These are phyloP conservation scores for Fusarium guadeloupense DNA, from an alignment of 2,329 filamentous ascomycete species.

Conservation along the genomic window DNA sequence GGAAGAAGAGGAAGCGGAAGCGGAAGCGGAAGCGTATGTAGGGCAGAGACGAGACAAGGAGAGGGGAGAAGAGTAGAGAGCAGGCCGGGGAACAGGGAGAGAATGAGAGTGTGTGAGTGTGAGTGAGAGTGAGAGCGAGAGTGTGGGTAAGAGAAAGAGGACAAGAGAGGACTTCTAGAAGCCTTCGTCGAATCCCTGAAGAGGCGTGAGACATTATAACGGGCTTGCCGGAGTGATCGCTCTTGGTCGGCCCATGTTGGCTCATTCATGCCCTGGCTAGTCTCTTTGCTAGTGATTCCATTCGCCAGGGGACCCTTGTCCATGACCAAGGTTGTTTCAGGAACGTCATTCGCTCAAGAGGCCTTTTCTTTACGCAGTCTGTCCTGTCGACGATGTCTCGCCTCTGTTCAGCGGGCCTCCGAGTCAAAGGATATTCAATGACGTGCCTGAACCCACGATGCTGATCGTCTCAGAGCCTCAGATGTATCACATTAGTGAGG, in stretches of 20 bases:
- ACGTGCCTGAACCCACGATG: conserved; percentile 18
- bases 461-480: conserved; percentile 7
- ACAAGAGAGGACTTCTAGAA: conserved; percentile 44
- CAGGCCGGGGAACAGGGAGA: conserved; percentile 11
- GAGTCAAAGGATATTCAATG: background rate
- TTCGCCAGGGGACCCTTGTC: conserved; percentile 33
- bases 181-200: conserved; percentile 43
- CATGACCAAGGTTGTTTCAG: conserved; percentile 41
- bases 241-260: conserved; percentile 39
- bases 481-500: too few species aligned
- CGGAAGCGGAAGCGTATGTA: background rate
- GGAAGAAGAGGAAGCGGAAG: conserved; percentile 9
- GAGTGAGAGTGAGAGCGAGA: conserved; percentile 11
- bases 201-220: conserved; percentile 43
- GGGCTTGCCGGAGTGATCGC: conserved; percentile 45
- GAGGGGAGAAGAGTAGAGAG: conserved; percentile 14
- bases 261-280: conserved; percentile 38
- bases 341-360: conserved; percentile 41
- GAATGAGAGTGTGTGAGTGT: background rate
- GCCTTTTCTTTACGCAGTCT: conserved; percentile 9
- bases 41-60: conserved; percentile 16
- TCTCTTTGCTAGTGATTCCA: conserved; percentile 27
- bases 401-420: conserved; percentile 1
- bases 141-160: conserved; percentile 10
- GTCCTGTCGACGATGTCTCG: conserved; percentile 8